Base-by-base conservation (phyloP, 441 rosid species). In the Gossypium aridum region DNA sequence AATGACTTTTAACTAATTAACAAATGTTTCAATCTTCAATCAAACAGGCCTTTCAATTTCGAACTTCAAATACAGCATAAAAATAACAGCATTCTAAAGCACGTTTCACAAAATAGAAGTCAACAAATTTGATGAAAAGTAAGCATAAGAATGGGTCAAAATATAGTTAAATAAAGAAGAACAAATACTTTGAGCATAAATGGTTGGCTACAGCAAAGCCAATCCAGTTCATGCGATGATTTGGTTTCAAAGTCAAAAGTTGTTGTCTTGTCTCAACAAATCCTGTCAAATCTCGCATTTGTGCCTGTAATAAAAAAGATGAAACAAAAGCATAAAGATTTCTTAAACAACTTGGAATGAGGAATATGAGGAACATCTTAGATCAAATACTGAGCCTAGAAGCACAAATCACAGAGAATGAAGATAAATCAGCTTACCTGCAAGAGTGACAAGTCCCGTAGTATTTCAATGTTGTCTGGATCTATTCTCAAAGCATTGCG, bases 171-270 rank as follows among this genome's bases (percentile, higher is more conserved):
- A 81, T 22, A 85, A 9, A 69, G 28, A 64, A 37, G 4, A 20
- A 3, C 3, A 51, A 51, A 73, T 89, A 96, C 99, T 92, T 90
- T 54, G 88, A 80, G 80, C 90, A 87, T 80, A 96, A 84, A 88
- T 96, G 99, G 69, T 96, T 97, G 78, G 99, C 88, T 81, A 96
- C 99, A 26, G 98, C 94, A 90, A 96, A 96, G 67, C 99, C 99
- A 80, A 96, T 96, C 99, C 99, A 94, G 79, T 96, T 96, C 98
- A 94, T 90, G 71, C 98, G 98, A 73, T 92, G 99, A 87, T 92
- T 96, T 79, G 99, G 98, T 81, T 96, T 96, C 82, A 97, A 77
- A 75, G 94, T 89, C 79, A 97, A 85, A 75, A 97, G 99, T 82
- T 90, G 96, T 67, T 91, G 99, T 79, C 99, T 91, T 70, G 99